These are phyloP conservation scores for Penicillium argentinense DNA, from an alignment of 495 filamentous ascomycete genomes.

Conservation along the genomic window DNA sequence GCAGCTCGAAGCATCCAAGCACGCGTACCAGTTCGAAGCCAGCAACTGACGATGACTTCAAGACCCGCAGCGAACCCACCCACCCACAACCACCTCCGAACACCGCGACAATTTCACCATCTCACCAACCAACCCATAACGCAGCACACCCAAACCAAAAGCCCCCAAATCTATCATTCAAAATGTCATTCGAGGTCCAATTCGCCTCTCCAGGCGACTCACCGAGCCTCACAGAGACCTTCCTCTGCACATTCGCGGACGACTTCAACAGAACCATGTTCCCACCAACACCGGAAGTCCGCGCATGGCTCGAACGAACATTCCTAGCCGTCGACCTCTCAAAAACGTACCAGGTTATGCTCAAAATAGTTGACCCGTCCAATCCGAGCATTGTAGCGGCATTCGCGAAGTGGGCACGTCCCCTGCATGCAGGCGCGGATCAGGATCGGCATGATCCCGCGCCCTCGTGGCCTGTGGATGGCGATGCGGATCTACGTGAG, in stretches of 20 bases:
- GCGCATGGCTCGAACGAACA: conserved; percentile 15
- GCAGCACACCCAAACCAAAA: too few relatives aligned
- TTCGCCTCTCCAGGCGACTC: conserved; percentile 16
- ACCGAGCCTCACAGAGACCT: conserved; percentile 14
- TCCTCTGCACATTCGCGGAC: conserved; percentile 24
- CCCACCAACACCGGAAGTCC: conserved; percentile 24
- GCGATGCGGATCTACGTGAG: conserved; percentile 21
- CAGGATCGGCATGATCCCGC: conserved; percentile 8
- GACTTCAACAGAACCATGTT: conserved; percentile 24
- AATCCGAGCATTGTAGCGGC: conserved; percentile 12
- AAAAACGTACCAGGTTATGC: conserved; percentile 5
- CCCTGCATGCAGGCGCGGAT: conserved; percentile 11
- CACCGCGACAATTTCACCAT: too few relatives aligned
- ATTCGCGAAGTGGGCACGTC: conserved; percentile 29
- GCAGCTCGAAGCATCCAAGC: too few relatives aligned
- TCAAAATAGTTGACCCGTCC: conserved; percentile 18
- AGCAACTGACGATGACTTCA: too few relatives aligned
- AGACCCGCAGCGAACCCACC: too few relatives aligned
- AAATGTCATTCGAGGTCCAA: conserved; percentile 18
- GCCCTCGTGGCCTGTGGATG: conserved; percentile 13
- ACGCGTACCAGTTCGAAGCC: too few relatives aligned
- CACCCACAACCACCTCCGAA: too few relatives aligned
- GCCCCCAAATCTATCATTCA: too few relatives aligned
- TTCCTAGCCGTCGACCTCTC: conserved; percentile 1
- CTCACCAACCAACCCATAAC: too few relatives aligned